These are phyloP conservation scores for Xylariaceae sp. DNA, from an alignment of 2,329 filamentous ascomycete species.

Conservation along the genomic window DNA sequence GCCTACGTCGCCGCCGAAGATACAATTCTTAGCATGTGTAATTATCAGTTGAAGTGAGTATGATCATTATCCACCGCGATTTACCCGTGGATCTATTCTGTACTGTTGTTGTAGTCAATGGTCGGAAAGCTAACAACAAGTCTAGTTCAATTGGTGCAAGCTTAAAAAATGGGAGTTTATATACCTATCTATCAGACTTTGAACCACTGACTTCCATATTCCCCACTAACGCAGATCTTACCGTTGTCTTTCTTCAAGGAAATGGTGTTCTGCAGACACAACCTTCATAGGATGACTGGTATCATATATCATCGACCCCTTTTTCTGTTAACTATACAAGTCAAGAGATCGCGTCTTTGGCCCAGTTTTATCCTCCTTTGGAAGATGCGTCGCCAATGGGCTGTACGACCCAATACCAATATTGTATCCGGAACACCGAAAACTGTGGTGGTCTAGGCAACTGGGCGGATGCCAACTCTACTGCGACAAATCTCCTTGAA, in stretches of 20 bases:
- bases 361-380: neutral
- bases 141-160: neutral
- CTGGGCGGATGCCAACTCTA: neutral
- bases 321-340: neutral
- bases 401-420: neutral
- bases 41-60: neutral
- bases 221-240: constrained; percentile 5
- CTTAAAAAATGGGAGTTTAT: neutral
- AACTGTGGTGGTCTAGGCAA: neutral
- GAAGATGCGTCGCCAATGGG: neutral
- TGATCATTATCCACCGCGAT: neutral
- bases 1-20: neutral
- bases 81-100: neutral
- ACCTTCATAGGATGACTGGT: constrained; percentile 8
- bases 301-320: neutral
- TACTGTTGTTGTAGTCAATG: too few species aligned
- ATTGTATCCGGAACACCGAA: neutral
- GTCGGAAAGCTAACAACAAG: too few species aligned
- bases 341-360: neutral
- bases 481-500: too few species aligned
- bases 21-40: neutral
- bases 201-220: neutral
- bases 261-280: constrained; percentile 3
- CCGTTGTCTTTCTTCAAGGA: constrained; percentile 3
- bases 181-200: neutral